Percentiles rank a stretch among this genome's conserved stretches.
These are phyloP conservation scores for Mycena floridula DNA, from an alignment of 768 basidiomycete species.

Conservation along the genomic window DNA sequence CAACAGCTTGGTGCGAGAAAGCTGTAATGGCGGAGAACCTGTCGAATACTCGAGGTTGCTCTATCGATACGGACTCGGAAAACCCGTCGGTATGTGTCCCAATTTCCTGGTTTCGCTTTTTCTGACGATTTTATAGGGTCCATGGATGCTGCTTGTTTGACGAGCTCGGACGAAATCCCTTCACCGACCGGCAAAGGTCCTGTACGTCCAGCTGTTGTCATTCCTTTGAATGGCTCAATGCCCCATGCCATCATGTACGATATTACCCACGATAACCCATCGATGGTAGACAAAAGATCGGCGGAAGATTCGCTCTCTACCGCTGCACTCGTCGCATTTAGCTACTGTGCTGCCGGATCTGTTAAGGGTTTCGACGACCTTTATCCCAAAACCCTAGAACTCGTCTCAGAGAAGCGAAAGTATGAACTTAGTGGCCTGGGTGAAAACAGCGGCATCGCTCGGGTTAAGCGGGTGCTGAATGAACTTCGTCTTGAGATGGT, in stretches of 20 bases:
- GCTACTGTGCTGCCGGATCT: slow-evolving; percentile 81
- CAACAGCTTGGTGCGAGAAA: slow-evolving; percentile 91
- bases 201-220: slow-evolving; percentile 64
- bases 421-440: slow-evolving; percentile 67
- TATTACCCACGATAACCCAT: slow-evolving; percentile 96
- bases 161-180: slow-evolving; percentile 66
- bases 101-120: neutral
- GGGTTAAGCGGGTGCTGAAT: slow-evolving; percentile 71
- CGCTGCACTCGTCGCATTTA: slow-evolving; percentile 89
- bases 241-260: slow-evolving; percentile 96
- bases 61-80: slow-evolving; percentile 86
- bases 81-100: slow-evolving; percentile 70
- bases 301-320: slow-evolving; percentile 95
- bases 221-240: slow-evolving; percentile 73
- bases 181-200: slow-evolving; percentile 83
- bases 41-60: slow-evolving; percentile 88
- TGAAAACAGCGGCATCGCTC: slow-evolving; percentile 50
- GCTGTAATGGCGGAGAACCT: slow-evolving; percentile 85
- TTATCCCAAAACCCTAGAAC: slow-evolving; percentile 88
- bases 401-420: slow-evolving; percentile 76
- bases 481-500: slow-evolving; percentile 90
- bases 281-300: slow-evolving; percentile 81
- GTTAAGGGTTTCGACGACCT: slow-evolving; percentile 98
- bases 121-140: slow-evolving; percentile 50
- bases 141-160: slow-evolving; percentile 88